Base-by-base conservation (phyloP, 192 early-diverging fungal species). In the Coemansia javaensis region DNA sequence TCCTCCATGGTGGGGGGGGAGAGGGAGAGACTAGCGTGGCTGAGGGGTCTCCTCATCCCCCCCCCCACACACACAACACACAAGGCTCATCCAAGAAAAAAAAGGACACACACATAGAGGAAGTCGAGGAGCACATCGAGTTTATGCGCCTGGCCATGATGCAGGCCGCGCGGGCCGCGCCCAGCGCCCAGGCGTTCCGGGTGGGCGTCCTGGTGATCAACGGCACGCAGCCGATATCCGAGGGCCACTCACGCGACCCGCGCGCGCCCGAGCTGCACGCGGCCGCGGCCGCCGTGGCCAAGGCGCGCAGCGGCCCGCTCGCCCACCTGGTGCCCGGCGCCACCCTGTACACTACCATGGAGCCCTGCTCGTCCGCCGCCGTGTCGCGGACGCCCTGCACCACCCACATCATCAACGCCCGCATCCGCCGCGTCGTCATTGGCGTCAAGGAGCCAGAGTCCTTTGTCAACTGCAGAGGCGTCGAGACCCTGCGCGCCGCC, bases 281-380 rank as follows among this genome's bases (percentile, higher is more conserved):
- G 1, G 59, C 67, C 0, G 67, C 47, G 18, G 32, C 18, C 2
- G 56, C 67, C 18, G 49, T 70, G 15, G 32, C 28, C 25, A 63
- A 63, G 47, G 67, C 67, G 3, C 57, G 22, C 1, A 15, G 24
- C 15, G 23, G 39, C 22, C 32, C 28, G 7, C 25, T 38, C n/a
- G 16, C 49, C 4, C 28, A 41, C 14, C 9, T 63, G 8, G 21
- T 69, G 7, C 25, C 12, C 12, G 82, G 80, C 16, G 56, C 79
- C 6, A 87, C 84, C 15, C 84, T 94, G 60, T 98, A 95, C 58
- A 90, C 92, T 20, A 98, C 95, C 5, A 98, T 98, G 95, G 95
- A 98, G 58, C 95, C 95, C 0, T 98, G 95, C 66, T 87, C 68
- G 79, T 36, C 71, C 52, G 48, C 80, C 80, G 35, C 50, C 85